phyloP scores from a whole-genome alignment of 129 eudicot species.

The Ambrosia artemisiifolia region DNA sequence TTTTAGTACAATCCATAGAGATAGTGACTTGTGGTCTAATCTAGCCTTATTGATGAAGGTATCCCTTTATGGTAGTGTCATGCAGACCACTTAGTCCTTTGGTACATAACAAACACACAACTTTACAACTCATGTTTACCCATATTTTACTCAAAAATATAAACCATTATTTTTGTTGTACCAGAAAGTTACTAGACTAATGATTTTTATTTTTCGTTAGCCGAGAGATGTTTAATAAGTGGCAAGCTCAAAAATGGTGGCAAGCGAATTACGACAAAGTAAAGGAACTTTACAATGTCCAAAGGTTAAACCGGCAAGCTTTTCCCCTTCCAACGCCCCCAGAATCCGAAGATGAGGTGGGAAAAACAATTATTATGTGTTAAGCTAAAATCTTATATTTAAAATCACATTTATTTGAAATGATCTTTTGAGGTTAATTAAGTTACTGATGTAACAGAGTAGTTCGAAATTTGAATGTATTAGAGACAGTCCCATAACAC shows the following conservation, averaged over 20 bases:
- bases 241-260: constrained; percentile 71
- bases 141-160: neutral
- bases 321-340: constrained; percentile 53
- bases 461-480: constrained; percentile 48
- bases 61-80: constrained; percentile 24
- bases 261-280: constrained; percentile 49
- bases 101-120: neutral
- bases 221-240: constrained; percentile 47
- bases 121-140: constrained; percentile 9
- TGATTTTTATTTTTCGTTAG: neutral
- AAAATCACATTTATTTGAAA: neutral
- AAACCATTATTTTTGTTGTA: neutral
- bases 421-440: neutral
- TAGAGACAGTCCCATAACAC: constrained; percentile 62
- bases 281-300: constrained; percentile 58
- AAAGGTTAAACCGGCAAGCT: constrained; percentile 47
- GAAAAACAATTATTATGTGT: neutral
- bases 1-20: constrained; percentile 20
- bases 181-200: neutral
- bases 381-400: neutral
- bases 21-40: constrained; percentile 22
- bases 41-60: constrained; percentile 22
- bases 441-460: neutral
- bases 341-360: constrained; percentile 61
- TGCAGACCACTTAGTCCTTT: constrained; percentile 19